phyloP scores from a whole-genome alignment of 139 green algal genomes.

The Asterochloris sp. region DNA sequence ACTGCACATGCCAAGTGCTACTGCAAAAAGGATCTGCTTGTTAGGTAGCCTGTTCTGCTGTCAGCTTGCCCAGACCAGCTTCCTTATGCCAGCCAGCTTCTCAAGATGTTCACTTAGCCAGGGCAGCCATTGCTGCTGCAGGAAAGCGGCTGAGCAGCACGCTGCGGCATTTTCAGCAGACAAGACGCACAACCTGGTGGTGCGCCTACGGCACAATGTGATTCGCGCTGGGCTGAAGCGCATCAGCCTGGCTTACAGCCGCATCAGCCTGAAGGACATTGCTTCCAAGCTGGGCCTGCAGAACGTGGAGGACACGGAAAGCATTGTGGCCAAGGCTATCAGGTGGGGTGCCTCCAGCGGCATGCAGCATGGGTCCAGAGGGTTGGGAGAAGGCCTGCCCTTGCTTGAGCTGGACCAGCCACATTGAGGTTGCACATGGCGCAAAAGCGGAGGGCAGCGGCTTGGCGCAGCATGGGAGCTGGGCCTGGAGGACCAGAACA shows the following conservation, averaged over 20 bases:
- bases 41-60: no score
- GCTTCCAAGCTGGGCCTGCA: conserved; percentile 77
- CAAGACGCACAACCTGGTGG: conserved; percentile 82
- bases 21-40: no score
- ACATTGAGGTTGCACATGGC: no score
- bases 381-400: background rate
- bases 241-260: conserved; percentile 92
- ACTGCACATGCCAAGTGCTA: no score
- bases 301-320: conserved; percentile 82
- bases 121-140: background rate
- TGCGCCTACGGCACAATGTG: conserved; percentile 92
- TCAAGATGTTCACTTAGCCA: no score
- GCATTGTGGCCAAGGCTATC: conserved; percentile 94
- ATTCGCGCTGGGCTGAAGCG: conserved; percentile 90
- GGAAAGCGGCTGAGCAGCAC: conserved; percentile 47
- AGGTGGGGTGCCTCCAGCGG: conserved; percentile 14
- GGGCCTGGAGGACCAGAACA: no score
- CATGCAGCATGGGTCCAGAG: background rate
- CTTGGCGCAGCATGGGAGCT: no score
- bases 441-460: no score
- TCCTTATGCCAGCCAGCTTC: no score
- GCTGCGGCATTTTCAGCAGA: conserved; percentile 67
- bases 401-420: background rate
- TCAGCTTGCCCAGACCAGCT: no score
- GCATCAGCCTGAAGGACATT: conserved; percentile 88